Conservation (phyloP, 805 yeast species). For the Metschnikowia lunata region DNA sequence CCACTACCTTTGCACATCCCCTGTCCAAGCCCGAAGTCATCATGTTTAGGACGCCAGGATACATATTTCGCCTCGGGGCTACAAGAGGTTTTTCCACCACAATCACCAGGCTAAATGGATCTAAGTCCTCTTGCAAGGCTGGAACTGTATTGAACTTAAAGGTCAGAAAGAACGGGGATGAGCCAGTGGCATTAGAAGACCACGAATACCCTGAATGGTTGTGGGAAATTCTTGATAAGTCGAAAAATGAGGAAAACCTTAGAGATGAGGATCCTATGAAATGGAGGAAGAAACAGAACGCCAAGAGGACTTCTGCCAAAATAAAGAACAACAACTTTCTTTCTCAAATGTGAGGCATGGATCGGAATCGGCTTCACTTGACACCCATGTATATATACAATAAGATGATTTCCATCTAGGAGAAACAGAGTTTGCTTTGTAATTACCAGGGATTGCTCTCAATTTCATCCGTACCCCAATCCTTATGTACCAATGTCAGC, state of each 20-base stretch:
- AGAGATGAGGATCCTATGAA: conserved; percentile 58
- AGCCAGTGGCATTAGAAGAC: conserved; percentile 84
- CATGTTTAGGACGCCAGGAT: conserved; percentile 7
- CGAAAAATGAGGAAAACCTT: conserved; percentile 52
- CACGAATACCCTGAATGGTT: conserved; percentile 92
- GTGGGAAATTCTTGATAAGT: conserved; percentile 76
- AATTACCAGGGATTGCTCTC: conserved; percentile 65
- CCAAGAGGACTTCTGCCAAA: conserved; percentile 60
- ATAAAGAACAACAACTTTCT: conserved; percentile 80
- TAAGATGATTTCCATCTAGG: background rate
- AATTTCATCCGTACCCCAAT: conserved; percentile 47
- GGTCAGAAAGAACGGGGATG: conserved; percentile 75
- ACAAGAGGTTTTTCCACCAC: conserved; percentile 11
- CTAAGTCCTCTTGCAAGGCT: conserved; percentile 53
- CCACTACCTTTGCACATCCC: too few relatives aligned
- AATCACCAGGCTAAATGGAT: conserved; percentile 2
- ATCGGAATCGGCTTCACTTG: conserved; percentile 1
- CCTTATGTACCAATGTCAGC: conserved; percentile 45
- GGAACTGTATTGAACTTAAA: conserved; percentile 73
- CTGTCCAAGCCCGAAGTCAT: too few relatives aligned
- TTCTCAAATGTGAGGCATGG: conserved; percentile 25
- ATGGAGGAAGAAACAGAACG: conserved; percentile 63
- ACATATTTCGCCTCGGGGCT: conserved; percentile 8
- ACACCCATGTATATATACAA: conserved; percentile 11
- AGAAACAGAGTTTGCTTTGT: background rate